Evolutionary conservation across 208 protist species (phyloP).

Genomic region (Wallacemonas sp.): DNA sequence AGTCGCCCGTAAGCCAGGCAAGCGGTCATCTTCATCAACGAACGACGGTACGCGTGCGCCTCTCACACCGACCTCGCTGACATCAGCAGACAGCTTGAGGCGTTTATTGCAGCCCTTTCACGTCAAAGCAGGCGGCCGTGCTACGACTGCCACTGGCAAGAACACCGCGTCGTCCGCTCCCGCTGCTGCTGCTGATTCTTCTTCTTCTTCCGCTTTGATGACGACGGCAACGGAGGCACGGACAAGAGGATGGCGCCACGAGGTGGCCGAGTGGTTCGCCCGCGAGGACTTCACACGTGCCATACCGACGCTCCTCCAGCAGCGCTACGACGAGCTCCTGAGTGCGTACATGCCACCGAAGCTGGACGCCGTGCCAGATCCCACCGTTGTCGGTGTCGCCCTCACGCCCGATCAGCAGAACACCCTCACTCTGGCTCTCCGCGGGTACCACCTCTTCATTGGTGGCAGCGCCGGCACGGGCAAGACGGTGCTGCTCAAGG

Average conservation of each 20-base stretch:
- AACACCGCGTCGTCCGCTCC: too few species aligned
- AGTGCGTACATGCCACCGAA: slow-evolving; percentile 75
- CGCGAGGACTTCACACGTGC: slow-evolving; percentile 53
- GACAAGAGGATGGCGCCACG: slow-evolving; percentile 38
- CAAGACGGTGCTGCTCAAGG: slow-evolving; percentile 88
- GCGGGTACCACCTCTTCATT: slow-evolving; percentile 78
- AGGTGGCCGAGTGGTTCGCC: slow-evolving; percentile 43
- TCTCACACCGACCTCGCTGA: too few species aligned
- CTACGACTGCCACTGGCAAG: too few species aligned
- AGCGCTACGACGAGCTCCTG: slow-evolving; percentile 52
- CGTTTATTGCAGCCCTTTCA: too few species aligned
- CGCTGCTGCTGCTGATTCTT: too few species aligned
- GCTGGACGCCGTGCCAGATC: slow-evolving; percentile 68
- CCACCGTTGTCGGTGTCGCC: slow-evolving; percentile 19
- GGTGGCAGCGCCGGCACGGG: slow-evolving; percentile 90
- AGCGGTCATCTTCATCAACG: too few species aligned
- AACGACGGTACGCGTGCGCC: too few species aligned
- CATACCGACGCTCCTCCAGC: slow-evolving; percentile 44
- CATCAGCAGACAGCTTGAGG: too few species aligned
- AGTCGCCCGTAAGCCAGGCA: too few species aligned
- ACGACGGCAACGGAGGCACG: not conserved
- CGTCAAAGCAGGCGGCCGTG: too few species aligned
- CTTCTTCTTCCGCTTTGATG: too few species aligned
- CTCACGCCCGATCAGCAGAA: slow-evolving; percentile 81
- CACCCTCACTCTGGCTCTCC: slow-evolving; percentile 54